Evolutionary conservation across 345 rosid genomes (phyloP), one percentile per base, ranked within the genome.

Genomic region (Murraya koenigii): DNA sequence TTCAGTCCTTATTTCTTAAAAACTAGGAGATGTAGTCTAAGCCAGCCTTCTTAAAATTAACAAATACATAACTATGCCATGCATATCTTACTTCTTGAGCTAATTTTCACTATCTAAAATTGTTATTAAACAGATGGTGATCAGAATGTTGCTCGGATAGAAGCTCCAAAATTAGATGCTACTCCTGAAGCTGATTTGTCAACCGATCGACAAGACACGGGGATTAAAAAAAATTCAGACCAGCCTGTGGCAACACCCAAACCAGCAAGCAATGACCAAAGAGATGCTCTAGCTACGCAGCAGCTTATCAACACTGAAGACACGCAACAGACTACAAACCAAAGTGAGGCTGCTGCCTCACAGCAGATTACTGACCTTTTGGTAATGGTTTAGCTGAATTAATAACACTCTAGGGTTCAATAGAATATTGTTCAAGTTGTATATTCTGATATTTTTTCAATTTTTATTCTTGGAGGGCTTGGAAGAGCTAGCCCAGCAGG

Each of bases 301-400:
- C 66, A 38, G 77, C 49, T 44, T 13, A 13, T 44, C 49, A 17
- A 44, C 49, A 44, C 49, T 0, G 49, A 44, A 44, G 49, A 44
- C 17, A 44, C 49, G 49, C 17, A 44, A 13, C 49, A 44, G 5
- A 0, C 0, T 13, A 44, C 49, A 13, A 17, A 13, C 49, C 49
- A 13, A 44, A 13, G 49, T 44, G 49, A 44, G 17, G 49, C 17
- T 44, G 49, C 49, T 44, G 49, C 49, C 49, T 44, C 49, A 47
- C 65, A 52, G 8, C 58, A 36, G 75, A 66, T 81, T 69, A 30
- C 58, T 23, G 81, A 82, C 71, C 82, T 82, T 82, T 7, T 83
- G 79, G 81, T 80, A 71, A 74, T 20, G 56, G 47, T 69, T 15
- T 14, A 63, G 69, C 75, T 13, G 32, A 23, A 33, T 33, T 13